Evolutionary conservation across 192 early-diverging fungal genomes (phyloP).

Genomic region (Diversispora epigaea): DNA sequence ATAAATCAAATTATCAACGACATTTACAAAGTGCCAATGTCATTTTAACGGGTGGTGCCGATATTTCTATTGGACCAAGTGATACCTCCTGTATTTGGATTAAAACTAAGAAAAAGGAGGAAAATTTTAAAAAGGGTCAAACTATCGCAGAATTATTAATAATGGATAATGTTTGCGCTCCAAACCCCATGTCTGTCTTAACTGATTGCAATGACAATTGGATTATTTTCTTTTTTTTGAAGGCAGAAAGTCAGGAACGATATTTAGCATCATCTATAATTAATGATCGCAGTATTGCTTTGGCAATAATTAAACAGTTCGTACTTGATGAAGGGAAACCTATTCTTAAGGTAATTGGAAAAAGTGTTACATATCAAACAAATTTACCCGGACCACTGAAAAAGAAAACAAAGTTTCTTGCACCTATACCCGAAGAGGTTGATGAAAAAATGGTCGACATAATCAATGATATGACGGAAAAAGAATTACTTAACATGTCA

Average conservation of each 20-base stretch:
- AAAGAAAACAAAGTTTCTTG: constrained; percentile 17
- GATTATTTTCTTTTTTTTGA: constrained; percentile 21
- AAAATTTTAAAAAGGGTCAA: constrained; percentile 13
- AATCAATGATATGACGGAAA: constrained; percentile 19
- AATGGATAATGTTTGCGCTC: background rate
- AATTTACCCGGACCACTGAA: constrained; percentile 7
- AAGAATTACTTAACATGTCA: constrained; percentile 22
- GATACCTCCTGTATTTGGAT: constrained; percentile 9
- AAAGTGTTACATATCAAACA: background rate
- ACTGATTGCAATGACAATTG: constrained; percentile 27
- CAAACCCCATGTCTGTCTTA: constrained; percentile 9
- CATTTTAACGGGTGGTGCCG: background rate
- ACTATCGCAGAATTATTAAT: constrained; percentile 22
- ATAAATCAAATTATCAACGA: constrained; percentile 16
- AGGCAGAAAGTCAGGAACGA: background rate
- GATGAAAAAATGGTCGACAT: constrained; percentile 10
- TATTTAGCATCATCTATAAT: constrained; percentile 3
- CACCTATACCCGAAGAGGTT: background rate
- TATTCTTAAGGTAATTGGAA: background rate
- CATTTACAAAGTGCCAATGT: constrained; percentile 4
- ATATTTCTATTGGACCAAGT: constrained; percentile 28
- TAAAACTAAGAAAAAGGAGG: constrained; percentile 12
- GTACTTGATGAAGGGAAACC: constrained; percentile 18
- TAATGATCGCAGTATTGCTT: constrained; percentile 9
- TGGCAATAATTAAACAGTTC: constrained; percentile 22